Conservation (phyloP, 1,284 basidiomycete genomes). For the Apiotrichum brassicae region DNA sequence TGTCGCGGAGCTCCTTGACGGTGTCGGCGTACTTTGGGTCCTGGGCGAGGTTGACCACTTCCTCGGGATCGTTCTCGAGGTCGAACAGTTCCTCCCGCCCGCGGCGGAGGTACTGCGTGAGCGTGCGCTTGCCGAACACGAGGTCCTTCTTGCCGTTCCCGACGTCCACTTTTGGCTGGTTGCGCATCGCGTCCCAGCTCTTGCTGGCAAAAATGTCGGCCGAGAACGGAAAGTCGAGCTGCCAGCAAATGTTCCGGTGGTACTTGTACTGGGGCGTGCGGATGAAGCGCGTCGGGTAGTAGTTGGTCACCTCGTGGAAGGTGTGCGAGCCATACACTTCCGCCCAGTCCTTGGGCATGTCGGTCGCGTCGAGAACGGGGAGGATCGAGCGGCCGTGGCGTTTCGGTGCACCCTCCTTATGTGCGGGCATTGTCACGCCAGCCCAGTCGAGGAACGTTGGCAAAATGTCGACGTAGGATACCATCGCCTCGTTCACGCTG, state of each 20-base stretch:
- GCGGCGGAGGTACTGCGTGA: slow-evolving; percentile 17
- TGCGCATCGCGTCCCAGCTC: slow-evolving; percentile 19
- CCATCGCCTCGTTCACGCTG: slow-evolving; percentile 17
- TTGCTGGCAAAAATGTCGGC: slow-evolving; percentile 21
- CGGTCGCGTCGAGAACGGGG: slow-evolving; percentile 6
- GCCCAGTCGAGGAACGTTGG: slow-evolving; percentile 23
- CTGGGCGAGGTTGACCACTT: slow-evolving; percentile 20
- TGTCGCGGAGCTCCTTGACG: slow-evolving; percentile 6
- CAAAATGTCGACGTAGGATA: slow-evolving; percentile 22
- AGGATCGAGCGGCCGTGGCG: slow-evolving; percentile 18
- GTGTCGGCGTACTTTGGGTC: slow-evolving; percentile 8
- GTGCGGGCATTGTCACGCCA: background rate
- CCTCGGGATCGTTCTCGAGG: slow-evolving; percentile 19
- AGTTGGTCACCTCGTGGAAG: slow-evolving; percentile 24
- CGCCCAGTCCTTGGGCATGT: slow-evolving; percentile 10
- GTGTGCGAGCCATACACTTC: slow-evolving; percentile 25
- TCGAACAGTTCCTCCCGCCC: slow-evolving; percentile 23
- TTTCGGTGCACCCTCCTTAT: background rate
- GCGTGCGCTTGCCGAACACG: slow-evolving; percentile 15
- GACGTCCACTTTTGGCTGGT: background rate
- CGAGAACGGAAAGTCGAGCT: slow-evolving; percentile 24
- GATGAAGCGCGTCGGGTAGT: slow-evolving; percentile 23
- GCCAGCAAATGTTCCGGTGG: slow-evolving; percentile 26
- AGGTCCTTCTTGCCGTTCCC: background rate
- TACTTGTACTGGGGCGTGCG: slow-evolving; percentile 21